Base-by-base conservation (phyloP, 2,329 filamentous ascomycete genomes). In the Elsinoe australis region DNA sequence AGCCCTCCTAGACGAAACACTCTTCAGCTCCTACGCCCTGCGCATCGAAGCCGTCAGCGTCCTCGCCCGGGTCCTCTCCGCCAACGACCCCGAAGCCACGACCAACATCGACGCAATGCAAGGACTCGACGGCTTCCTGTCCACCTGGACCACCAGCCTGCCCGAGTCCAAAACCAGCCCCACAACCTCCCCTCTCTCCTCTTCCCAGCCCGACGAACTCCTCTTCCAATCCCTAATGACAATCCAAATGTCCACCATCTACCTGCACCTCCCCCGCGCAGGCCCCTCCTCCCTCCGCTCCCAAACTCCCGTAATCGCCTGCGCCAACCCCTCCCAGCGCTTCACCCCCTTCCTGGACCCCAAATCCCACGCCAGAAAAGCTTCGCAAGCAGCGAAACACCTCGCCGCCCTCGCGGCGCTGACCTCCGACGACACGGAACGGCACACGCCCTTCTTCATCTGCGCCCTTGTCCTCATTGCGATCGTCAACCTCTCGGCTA, bases 161-260 rank as follows among this genome's bases (percentile, higher is more conserved):
- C 88, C 89, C 0, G 71, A 75, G 12, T 73, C 73, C 10, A 94
- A 94, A 66, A 73, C 74, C 49, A 78, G 86, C 52, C 73, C 85
- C 12, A 70, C 53, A 78, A 83, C 56, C 82, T 86, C 24, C 75
- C 79, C 47, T 72, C 26, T n/a, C n/a, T n/a, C n/a, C n/a, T n/a
- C n/a, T n/a, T n/a, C n/a, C n/a, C n/a, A n/a, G n/a, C n/a, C 89
- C 8, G 89, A 95, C 61, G 87, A 94, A 66, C 83, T 94, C 76
- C 81, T 95, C 65, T 94, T 95, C 67, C 87, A 94, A 63, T 88
- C 86, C 1, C 83, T 86, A 53, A 90, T 94, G 79, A 85, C 94
- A 58, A 72, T 76, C 46, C 70, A 77, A 47, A 58, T 52, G 75
- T 72, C 74, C 7, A 68, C 81, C 1, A 86, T 92, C 57, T 78